Base-by-base conservation (phyloP, 495 filamentous ascomycete genomes). In the Cercophora samala region DNA sequence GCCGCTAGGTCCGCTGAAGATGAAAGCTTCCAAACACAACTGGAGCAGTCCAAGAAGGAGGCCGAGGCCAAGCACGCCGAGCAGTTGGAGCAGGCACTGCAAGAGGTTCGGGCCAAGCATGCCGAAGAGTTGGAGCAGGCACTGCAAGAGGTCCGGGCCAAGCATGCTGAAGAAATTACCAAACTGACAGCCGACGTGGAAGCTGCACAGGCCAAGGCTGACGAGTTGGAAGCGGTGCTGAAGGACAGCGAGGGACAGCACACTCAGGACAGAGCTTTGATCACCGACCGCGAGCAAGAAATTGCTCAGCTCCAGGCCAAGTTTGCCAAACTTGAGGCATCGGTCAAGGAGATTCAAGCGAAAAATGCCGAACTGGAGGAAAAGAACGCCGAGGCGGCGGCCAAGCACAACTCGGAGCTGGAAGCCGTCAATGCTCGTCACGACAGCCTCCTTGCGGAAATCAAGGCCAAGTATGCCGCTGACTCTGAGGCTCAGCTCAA, bases 351-450 rank as follows among this genome's bases (percentile, higher is more conserved):
- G 24, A 78, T 81, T 53, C 69, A 75, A 0, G 68, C 75, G 69
- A 75, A 84, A 68, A 75, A 78, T 59, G 78, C 82, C 66, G 76
- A 79, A 25, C 73, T 79, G 26, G 77, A 82, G 68, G 75, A 73
- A 56, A 65, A 74, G 60, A 78, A 75, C 73, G 73, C 73, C 11
- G 75, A 79, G 18, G 69, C 72, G 25, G 69, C 74, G 5, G 64
- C 70, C 32, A 74, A 66, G 15, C 64, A 74, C 32, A 74, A 79
- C 63, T 69, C 74, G 2, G 69, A 74, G 64, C 67, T 81, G 23
- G 80, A 82, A 22, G 75, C 70, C n/a, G 67, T 83, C 56, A 73
- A 80, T 58, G 74, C 72, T 9, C 74, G 75, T 66, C 79, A 86
- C 60, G 73, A 74, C 26, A 76, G 79, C 61, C 68, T 70, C 3